These are phyloP conservation scores for Lentinula lateritia DNA, from an alignment of 768 basidiomycete species.

Conservation along the genomic window DNA sequence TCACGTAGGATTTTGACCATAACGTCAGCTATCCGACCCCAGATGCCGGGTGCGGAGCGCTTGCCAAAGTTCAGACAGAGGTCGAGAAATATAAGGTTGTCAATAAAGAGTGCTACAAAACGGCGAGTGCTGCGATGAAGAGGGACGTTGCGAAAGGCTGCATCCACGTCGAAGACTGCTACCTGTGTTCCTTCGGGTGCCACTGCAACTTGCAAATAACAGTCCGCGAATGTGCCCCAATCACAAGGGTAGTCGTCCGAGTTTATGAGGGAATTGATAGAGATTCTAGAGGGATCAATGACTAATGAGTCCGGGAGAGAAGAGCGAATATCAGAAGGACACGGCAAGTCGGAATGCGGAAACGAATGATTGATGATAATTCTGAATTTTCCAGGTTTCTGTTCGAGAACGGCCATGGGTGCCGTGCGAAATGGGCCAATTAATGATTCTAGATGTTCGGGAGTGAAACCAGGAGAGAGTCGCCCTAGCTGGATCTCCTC, in stretches of 20 bases:
- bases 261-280: neutral
- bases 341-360: neutral
- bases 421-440: neutral
- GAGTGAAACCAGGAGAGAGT: neutral
- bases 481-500: neutral
- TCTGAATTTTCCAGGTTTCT: neutral
- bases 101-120: constrained; percentile 19
- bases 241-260: neutral
- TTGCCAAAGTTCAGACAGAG: constrained; percentile 24
- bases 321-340: neutral
- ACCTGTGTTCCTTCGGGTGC: neutral
- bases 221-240: neutral
- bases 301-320: neutral
- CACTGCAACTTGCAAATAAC: neutral
- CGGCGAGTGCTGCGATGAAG: constrained; percentile 11
- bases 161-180: constrained; percentile 31
- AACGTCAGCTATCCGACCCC: constrained; percentile 25
- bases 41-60: constrained; percentile 22
- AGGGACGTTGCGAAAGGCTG: constrained; percentile 29
- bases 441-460: neutral
- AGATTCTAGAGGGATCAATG: neutral
- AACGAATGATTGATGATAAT: neutral
- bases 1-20: constrained; percentile 18
- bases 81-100: constrained; percentile 21
- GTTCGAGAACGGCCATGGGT: neutral